Conservation (phyloP, 441 rosid species). For the Melastoma candidum region DNA sequence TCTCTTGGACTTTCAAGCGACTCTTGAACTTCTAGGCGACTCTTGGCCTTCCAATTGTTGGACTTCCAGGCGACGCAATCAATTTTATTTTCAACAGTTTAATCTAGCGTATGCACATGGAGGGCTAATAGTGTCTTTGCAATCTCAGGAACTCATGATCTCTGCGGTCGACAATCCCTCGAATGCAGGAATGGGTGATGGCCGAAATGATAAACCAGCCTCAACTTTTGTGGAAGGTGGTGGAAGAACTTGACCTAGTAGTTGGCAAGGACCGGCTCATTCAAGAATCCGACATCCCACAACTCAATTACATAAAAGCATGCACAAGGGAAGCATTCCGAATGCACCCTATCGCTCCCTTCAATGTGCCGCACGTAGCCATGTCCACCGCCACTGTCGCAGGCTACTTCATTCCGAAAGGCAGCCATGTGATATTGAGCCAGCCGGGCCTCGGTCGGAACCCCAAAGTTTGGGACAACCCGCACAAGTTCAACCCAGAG, state of each 20-base stretch:
- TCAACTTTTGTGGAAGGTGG: conserved; percentile 26
- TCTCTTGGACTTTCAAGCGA: too few species aligned
- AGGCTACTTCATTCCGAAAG: conserved; percentile 35
- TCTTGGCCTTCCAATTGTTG: too few species aligned
- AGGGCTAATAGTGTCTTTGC: too few species aligned
- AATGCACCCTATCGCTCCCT: conserved; percentile 36
- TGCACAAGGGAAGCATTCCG: conserved; percentile 34
- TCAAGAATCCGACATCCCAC: conserved; percentile 28
- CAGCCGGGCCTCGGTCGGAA: conserved; percentile 32
- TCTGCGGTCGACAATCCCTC: conserved; percentile 37
- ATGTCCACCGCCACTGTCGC: conserved; percentile 17
- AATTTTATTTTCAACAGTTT: too few species aligned
- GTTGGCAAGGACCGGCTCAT: conserved; percentile 38
- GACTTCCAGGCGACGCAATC: too few species aligned
- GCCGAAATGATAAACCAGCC: too few species aligned
- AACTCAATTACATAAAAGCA: conserved; percentile 35
- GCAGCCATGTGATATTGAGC: conserved; percentile 36
- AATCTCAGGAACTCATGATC: conserved; percentile 26
- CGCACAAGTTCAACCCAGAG: conserved; percentile 28
- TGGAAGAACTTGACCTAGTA: conserved; percentile 27
- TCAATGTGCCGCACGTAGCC: conserved; percentile 33
- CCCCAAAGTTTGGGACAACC: conserved; percentile 32
- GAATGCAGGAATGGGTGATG: conserved; percentile 30
- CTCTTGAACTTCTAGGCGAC: too few species aligned
- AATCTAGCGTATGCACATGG: too few species aligned